Base-by-base conservation (phyloP, 768 basidiomycete genomes). In the Erythrobasidium yunnanense region DNA sequence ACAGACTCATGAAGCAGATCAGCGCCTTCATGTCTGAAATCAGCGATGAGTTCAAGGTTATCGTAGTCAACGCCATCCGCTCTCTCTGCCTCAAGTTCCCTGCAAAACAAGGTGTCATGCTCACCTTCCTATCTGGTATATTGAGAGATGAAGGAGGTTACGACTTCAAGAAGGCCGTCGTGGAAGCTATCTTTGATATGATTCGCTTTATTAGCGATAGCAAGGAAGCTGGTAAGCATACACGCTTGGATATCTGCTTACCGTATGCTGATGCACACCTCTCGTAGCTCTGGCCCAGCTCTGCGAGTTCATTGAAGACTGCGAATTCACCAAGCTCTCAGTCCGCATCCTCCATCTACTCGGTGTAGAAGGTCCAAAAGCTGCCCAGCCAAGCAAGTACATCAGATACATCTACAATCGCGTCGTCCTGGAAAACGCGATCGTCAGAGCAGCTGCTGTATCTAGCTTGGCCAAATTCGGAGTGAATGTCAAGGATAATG, bases 121-220 rank as follows among this genome's bases (percentile, higher is more conserved):
- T 99, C 65, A 84, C 86, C 3, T 99, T 99, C 84, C 82, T 99
- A 32, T 91, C 90, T 49, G 90, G 93, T 58, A 89, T 97, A 27
- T 82, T 99, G 51, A 85, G 95, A 50, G 95, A 99, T 73, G 95
- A 99, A 77, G 95, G 95, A 63, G 95, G 95, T 4, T 97, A 96
- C 77, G 95, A 99, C 75, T 99, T 96, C 81, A 99, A 99, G 79
- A 90, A 92, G 50, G 90, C 95, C 5, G 90, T 97, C 52, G 95
- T 99, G 33, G 95, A 97, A 77, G 93, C 95, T 20, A 97, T 99
- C 75, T 97, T 99, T 75, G 95, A 99, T 77, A 99, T 99, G 95
- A 89, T 99, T 81, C 96, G 93, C 75, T 97, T 84, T 78, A 96
- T 99, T 73, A 79, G 80, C 49, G 93, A 96, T 55, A 88, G 87